phyloP scores from a whole-genome alignment of 2,329 filamentous ascomycete genomes.

The Trichoderma sp. region DNA sequence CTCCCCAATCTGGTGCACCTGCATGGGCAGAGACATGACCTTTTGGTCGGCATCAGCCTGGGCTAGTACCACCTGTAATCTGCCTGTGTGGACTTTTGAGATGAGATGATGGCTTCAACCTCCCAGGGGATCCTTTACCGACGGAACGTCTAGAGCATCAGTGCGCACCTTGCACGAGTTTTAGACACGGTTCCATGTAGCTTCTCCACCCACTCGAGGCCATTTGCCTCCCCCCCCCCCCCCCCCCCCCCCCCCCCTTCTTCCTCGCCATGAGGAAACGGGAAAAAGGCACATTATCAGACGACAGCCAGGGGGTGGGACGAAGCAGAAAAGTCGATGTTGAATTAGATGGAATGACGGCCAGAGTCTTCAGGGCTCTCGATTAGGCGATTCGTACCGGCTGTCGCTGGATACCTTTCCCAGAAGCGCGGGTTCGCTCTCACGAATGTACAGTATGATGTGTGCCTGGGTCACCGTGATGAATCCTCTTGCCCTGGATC shows the following conservation, averaged over 20 bases:
- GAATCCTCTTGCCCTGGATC: not conserved
- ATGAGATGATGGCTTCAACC: not conserved
- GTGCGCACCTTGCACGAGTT: not conserved
- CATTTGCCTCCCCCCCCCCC: not conserved
- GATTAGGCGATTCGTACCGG: not conserved
- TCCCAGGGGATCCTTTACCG: not conserved
- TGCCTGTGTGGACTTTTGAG: not conserved
- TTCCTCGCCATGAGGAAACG: not conserved
- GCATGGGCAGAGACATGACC: not conserved
- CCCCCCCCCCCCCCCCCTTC: too few relatives aligned
- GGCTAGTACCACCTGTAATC: not conserved
- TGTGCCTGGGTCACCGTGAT: not conserved
- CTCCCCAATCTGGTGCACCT: slow-evolving; percentile 12
- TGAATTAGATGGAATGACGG: not conserved
- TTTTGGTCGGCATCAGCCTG: not conserved
- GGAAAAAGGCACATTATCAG: not conserved
- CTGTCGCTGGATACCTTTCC: not conserved
- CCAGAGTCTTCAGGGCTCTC: not conserved
- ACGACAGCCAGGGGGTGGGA: not conserved
- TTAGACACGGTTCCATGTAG: not conserved
- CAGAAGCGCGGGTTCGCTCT: too few relatives aligned
- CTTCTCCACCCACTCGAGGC: slow-evolving; percentile 3
- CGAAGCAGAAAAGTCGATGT: not conserved
- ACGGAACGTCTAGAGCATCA: slow-evolving; percentile 6
- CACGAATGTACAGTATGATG: not conserved